Percentiles rank a stretch among this genome's conserved stretches.
Conservation (phyloP, 2,329 filamentous ascomycete genomes). For the Paradendryphiella salina region DNA sequence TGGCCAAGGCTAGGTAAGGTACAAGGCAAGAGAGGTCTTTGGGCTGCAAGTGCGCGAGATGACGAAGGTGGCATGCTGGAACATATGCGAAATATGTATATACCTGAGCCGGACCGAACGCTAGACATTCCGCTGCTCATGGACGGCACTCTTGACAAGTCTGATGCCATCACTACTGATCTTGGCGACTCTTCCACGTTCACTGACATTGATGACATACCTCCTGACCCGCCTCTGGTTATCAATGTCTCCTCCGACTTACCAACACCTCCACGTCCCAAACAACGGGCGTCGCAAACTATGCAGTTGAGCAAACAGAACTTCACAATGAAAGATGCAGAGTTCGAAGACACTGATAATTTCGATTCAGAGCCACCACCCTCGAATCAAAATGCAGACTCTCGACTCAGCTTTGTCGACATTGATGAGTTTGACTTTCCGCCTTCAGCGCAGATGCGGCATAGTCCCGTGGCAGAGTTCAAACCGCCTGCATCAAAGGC, state of each 20-base stretch:
- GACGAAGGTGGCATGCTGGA: constrained; percentile 37
- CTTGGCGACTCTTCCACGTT: constrained; percentile 7
- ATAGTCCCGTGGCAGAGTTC: constrained; percentile 1
- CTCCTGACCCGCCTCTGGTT: constrained; percentile 2
- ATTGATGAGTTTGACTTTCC: constrained; percentile 35
- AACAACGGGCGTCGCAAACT: neutral
- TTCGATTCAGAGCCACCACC: constrained; percentile 29
- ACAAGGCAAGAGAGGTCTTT: constrained; percentile 33
- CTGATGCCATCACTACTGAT: neutral
- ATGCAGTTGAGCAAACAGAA: neutral
- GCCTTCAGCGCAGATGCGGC: constrained; percentile 10
- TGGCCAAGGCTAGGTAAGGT: constrained; percentile 27
- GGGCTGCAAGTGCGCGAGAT: constrained; percentile 43
- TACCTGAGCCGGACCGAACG: constrained; percentile 39
- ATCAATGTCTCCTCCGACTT: constrained; percentile 30
- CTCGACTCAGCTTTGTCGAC: constrained; percentile 26
- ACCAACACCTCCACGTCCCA: constrained; percentile 19
- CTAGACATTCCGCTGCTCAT: constrained; percentile 38
- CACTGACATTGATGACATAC: constrained; percentile 29
- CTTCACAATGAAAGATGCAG: neutral
- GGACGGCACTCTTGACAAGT: constrained; percentile 18
- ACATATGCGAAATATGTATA: constrained; percentile 30
- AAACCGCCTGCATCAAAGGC: constrained; percentile 7
- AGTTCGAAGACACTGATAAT: constrained; percentile 35
- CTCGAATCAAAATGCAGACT: constrained; percentile 32